Base-by-base conservation (phyloP, 2,329 filamentous ascomycete genomes). In the Stachybotrys chartarum region DNA sequence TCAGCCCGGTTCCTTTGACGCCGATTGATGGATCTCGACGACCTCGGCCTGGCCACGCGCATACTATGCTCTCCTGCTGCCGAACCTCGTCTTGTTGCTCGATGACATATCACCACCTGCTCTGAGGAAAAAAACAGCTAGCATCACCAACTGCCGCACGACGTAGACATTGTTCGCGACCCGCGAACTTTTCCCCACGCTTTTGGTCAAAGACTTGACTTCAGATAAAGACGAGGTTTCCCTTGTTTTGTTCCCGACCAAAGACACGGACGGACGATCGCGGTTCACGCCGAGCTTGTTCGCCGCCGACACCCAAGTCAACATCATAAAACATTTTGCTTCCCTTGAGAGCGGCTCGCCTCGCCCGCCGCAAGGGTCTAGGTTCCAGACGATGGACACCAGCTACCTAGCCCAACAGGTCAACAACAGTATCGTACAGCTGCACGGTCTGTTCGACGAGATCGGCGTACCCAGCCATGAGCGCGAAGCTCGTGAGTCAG, bases 401-500 rank as follows among this genome's bases (percentile, higher is more conserved):
- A 90, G 89, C 71, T 95, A 95, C 73, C 80, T 97, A 69, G 89
- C 91, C 64, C 91, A 95, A 72, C 94, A 97, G 83, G 90, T 99
- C 75, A 94, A 91, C 63, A 91, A 84, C 66, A 97, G 96, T 68
- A 91, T 97, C 70, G 85, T 84, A 72, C 91, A 97, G 74, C 82
- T 99, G 58, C 93, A 97, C 74, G 89, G 88, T 61, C 83, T 97
- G 56, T 99, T 97, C 68, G 94, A 99, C 71, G 93, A 99, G 70
- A 99, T 99, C 67, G 94, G 94, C 57, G 89, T 99, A n/a, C 84
- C 93, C 31, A 85, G 78, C 66, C 91, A 96, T 84, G 94, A 97
- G 72, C 88, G 94, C 67, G 91, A 97, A 69, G 81, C 84, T 52
- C 83, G 94, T 66, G 93, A 97, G 70, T 83, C 90, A 69, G 91